phyloP scores from a whole-genome alignment of 805 yeast species.

The Cyberlindnera mycetangii region DNA sequence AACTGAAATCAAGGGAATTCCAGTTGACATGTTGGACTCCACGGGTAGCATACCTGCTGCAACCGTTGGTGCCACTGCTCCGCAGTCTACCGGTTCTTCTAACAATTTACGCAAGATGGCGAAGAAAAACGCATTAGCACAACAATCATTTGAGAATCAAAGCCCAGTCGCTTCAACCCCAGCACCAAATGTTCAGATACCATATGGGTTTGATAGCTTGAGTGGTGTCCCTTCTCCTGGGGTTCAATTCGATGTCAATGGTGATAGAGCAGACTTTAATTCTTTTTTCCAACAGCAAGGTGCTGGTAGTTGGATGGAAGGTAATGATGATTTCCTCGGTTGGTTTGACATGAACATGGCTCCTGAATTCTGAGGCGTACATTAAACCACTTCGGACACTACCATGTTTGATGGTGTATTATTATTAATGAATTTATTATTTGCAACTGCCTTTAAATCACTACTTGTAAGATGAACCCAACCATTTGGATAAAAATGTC shows the following conservation, averaged over 20 bases:
- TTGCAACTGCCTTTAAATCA: no score
- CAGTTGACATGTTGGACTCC: slow-evolving; percentile 69
- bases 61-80: neutral
- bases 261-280: slow-evolving; percentile 38
- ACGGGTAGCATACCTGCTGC: slow-evolving; percentile 58
- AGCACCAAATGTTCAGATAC: neutral
- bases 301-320: slow-evolving; percentile 77
- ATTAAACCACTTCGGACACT: no score
- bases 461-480: no score
- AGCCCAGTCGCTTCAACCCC: neutral
- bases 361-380: slow-evolving; percentile 47
- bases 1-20: slow-evolving; percentile 65
- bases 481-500: neutral
- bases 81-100: neutral
- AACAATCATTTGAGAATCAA: slow-evolving; percentile 6
- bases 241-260: slow-evolving; percentile 9
- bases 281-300: slow-evolving; percentile 77
- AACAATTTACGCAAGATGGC: slow-evolving; percentile 21
- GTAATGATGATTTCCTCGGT: slow-evolving; percentile 86
- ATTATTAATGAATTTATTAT: neutral
- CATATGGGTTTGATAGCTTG: slow-evolving; percentile 19
- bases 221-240: slow-evolving; percentile 16
- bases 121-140: slow-evolving; percentile 16
- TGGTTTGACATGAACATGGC: slow-evolving; percentile 88
- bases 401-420: no score